Conservation (phyloP, 2,329 filamentous ascomycete genomes). For the Calonectria montana region DNA sequence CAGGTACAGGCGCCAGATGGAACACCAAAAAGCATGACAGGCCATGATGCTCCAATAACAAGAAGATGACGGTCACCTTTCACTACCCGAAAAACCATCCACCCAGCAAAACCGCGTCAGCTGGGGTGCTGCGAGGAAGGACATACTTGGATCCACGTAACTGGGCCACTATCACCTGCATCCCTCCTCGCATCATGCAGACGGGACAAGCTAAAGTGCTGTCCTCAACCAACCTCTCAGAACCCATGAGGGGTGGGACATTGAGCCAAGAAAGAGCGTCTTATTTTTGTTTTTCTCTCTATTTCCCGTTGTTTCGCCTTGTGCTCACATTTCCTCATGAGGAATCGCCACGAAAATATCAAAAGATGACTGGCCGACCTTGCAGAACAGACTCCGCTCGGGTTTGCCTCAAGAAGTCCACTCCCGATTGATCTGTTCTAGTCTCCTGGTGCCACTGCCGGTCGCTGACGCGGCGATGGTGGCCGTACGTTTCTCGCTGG, state of each 20-base stretch:
- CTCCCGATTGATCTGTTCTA: background rate
- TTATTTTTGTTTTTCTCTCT: background rate
- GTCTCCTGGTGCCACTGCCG: background rate
- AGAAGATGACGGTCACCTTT: background rate
- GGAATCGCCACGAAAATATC: background rate
- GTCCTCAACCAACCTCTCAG: background rate
- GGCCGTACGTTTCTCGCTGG: background rate
- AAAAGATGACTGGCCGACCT: background rate
- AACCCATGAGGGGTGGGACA: background rate
- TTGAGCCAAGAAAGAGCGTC: background rate
- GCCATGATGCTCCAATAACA: background rate
- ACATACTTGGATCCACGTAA: conserved; percentile 19
- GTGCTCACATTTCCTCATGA: conserved; percentile 7
- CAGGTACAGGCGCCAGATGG: background rate
- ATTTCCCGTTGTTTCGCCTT: conserved; percentile 16
- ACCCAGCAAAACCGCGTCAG: background rate
- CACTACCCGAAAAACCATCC: background rate
- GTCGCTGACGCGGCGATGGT: conserved; percentile 19
- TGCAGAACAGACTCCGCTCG: background rate
- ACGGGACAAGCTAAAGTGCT: background rate
- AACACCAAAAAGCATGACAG: conserved; percentile 5
- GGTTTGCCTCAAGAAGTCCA: background rate
- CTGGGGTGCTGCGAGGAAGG: background rate
- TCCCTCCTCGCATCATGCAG: conserved; percentile 2
- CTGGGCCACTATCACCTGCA: background rate